These are phyloP conservation scores for Pilatotrama ljubarskyi DNA, from an alignment of 768 basidiomycete genomes.

Conservation along the genomic window DNA sequence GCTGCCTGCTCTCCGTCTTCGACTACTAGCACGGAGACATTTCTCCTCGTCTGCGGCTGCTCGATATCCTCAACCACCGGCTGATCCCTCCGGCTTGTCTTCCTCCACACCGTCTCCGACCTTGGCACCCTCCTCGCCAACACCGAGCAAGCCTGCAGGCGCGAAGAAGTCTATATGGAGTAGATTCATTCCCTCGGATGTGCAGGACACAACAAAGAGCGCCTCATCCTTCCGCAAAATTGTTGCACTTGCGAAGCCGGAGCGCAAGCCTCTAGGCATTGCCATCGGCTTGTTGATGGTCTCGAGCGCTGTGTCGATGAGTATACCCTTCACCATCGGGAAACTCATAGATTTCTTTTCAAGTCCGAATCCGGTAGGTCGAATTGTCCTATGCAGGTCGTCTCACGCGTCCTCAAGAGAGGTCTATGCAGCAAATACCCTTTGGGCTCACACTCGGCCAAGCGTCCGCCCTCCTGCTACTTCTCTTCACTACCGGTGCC, in stretches of 20 bases:
- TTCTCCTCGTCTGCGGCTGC: not conserved
- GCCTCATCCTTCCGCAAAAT: conserved; percentile 75
- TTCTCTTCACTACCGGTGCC: conserved; percentile 85
- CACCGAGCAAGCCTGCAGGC: not conserved
- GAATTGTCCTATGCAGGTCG: not conserved
- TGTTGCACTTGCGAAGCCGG: conserved; percentile 75
- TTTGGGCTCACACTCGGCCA: conserved; percentile 77
- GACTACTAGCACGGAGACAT: not conserved
- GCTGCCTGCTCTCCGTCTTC: not conserved
- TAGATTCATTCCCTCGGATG: conserved; percentile 19
- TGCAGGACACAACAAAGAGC: conserved; percentile 31
- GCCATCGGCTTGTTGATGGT: conserved; percentile 81
- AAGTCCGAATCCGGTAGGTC: conserved; percentile 62
- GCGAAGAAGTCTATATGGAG: conserved; percentile 21
- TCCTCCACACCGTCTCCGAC: not conserved
- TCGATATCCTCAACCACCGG: not conserved
- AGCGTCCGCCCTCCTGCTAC: conserved; percentile 71
- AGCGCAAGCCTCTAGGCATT: conserved; percentile 70
- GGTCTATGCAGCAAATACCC: conserved; percentile 60
- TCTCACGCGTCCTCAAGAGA: not conserved
- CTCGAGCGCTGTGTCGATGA: conserved; percentile 91
- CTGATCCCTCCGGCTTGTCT: not conserved
- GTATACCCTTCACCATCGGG: conserved; percentile 90
- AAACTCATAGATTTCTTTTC: conserved; percentile 94
- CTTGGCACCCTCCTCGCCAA: not conserved